A percentile compares a stretch with the other conserved stretches of the same genome.
phyloP scores from a whole-genome alignment of 345 rosid genomes.

The Combretum micranthum region DNA sequence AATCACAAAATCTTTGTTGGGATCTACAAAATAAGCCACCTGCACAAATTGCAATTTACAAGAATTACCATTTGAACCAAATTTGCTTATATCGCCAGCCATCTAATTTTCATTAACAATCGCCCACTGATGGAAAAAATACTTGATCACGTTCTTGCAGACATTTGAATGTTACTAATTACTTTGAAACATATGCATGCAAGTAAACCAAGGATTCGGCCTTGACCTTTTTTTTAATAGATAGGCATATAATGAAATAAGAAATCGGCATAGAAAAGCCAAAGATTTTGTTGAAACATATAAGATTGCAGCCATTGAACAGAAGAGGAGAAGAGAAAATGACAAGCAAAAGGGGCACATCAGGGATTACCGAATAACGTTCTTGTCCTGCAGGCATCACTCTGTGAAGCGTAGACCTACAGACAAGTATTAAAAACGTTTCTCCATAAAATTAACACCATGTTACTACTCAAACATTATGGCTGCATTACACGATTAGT shows the following conservation, averaged over 20 bases:
- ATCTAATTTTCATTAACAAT: background rate
- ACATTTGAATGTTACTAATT: background rate
- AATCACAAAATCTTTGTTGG: conserved; percentile 56
- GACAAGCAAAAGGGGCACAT: background rate
- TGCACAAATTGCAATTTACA: conserved; percentile 19
- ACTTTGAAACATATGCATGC: background rate
- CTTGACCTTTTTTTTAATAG: too few species aligned
- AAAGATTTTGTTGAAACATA: too few species aligned
- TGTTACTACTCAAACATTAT: too few species aligned
- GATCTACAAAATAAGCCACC: conserved; percentile 70
- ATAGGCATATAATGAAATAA: too few species aligned
- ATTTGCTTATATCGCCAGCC: too few species aligned
- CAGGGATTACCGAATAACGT: conserved; percentile 58
- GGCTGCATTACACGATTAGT: too few species aligned
- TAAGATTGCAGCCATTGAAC: too few species aligned
- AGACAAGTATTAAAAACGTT: conserved; percentile 1
- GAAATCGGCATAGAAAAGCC: too few species aligned
- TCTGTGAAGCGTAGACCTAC: conserved; percentile 77
- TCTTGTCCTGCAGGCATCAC: conserved; percentile 68
- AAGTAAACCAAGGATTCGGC: too few species aligned
- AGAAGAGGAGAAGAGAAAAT: background rate
- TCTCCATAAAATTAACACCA: background rate
- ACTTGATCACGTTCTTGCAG: background rate
- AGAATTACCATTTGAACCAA: too few species aligned
- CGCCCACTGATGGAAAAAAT: background rate